These are phyloP conservation scores for Clitopilus passeckerianus DNA, from an alignment of 768 basidiomycete species.

Conservation along the genomic window DNA sequence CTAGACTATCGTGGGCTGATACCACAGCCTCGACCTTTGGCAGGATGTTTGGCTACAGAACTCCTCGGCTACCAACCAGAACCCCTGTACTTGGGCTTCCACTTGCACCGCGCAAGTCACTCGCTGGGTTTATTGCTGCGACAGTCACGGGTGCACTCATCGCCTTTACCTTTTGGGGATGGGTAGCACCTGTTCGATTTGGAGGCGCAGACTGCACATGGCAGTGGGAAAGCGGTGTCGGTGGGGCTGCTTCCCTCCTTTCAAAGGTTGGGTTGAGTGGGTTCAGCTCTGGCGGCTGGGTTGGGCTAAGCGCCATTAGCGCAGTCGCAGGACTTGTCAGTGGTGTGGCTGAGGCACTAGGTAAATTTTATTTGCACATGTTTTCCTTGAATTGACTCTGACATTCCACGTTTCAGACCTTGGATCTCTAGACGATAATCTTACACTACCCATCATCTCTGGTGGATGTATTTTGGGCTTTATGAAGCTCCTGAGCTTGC, in stretches of 20 bases:
- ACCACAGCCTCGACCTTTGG: slow-evolving; percentile 92
- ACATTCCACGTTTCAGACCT: slow-evolving; percentile 47
- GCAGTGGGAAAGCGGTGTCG: slow-evolving; percentile 51
- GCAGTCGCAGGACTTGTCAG: slow-evolving; percentile 72
- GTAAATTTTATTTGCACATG: slow-evolving; percentile 43
- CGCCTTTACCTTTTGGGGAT: slow-evolving; percentile 68
- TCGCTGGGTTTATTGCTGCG: slow-evolving; percentile 83
- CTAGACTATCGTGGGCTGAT: slow-evolving; percentile 92
- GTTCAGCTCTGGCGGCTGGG: slow-evolving; percentile 28
- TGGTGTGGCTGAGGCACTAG: slow-evolving; percentile 85
- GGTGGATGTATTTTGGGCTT: slow-evolving; percentile 55
- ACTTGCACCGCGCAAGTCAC: slow-evolving; percentile 76
- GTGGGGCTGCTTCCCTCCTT: slow-evolving; percentile 17
- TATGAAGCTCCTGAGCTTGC: slow-evolving; percentile 28
- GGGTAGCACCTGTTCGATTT: slow-evolving; percentile 39
- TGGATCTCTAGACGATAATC: slow-evolving; percentile 82
- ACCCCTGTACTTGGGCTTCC: slow-evolving; percentile 50
- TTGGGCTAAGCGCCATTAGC: slow-evolving; percentile 52
- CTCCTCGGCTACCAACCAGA: slow-evolving; percentile 42
- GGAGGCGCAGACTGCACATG: slow-evolving; percentile 38
- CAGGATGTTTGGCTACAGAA: slow-evolving; percentile 72
- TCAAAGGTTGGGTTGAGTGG: slow-evolving; percentile 9
- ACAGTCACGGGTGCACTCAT: slow-evolving; percentile 65
- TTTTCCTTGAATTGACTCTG: slow-evolving; percentile 3
- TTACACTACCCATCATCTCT: slow-evolving; percentile 84